Conservation (phyloP, 2,329 filamentous ascomycete species). For the Xylaria sp. region DNA sequence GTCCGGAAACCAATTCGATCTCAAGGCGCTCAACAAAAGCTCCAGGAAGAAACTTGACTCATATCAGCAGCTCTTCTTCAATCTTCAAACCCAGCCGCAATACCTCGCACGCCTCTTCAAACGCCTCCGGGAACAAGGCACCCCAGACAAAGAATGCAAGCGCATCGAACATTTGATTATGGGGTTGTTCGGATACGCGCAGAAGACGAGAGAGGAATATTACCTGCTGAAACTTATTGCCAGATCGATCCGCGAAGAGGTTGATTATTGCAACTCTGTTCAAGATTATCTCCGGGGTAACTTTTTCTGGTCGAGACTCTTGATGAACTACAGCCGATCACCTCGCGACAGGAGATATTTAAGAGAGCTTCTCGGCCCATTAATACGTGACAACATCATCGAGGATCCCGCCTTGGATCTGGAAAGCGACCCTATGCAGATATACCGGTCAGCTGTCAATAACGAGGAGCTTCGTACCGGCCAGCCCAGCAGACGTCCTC, state of each 20-base stretch:
- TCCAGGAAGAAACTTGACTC: constrained; percentile 95
- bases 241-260: constrained; percentile 85
- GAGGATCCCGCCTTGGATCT: constrained; percentile 91
- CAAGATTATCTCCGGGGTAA: constrained; percentile 91
- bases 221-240: constrained; percentile 91
- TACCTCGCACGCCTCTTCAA: constrained; percentile 92
- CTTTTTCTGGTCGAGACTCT: constrained; percentile 91
- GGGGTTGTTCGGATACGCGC: constrained; percentile 96
- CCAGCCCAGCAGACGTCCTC: constrained; percentile 79
- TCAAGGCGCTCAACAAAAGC: constrained; percentile 97
- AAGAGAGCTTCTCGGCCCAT: constrained; percentile 82
- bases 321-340: constrained; percentile 88
- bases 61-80: constrained; percentile 98
- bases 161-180: constrained; percentile 93
- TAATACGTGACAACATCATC: constrained; percentile 92
- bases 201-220: constrained; percentile 97
- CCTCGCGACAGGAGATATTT: constrained; percentile 93
- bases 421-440: constrained; percentile 97
- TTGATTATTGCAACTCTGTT: constrained; percentile 76
- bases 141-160: constrained; percentile 91
- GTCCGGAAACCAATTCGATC: constrained; percentile 91
- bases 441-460: constrained; percentile 94
- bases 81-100: constrained; percentile 94
- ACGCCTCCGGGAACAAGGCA: constrained; percentile 82
- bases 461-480: constrained; percentile 97